Base-by-base conservation (phyloP, 768 basidiomycete genomes). In the Phylloporus sp. region DNA sequence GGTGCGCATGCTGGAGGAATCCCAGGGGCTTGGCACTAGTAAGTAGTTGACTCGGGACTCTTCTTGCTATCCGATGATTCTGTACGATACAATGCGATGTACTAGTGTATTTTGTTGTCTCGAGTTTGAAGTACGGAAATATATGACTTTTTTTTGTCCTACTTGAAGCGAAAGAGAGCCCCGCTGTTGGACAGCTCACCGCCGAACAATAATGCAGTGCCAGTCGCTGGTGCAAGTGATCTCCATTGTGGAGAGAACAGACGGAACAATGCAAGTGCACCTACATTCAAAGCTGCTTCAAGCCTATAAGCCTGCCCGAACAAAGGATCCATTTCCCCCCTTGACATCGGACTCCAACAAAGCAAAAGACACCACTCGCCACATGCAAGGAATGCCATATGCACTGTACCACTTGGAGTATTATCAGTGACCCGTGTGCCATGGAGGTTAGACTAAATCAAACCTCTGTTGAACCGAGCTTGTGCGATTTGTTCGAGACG, bases 11-110 rank as follows among this genome's bases (percentile, higher is more conserved):
- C 69, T 26, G 55, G 61, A 23, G 67, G 66, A 27, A 60, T 72
- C 42, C 75, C 75, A 35, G 78, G 74, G 7, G 71, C 72, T 15
- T 79, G 77, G 78, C 61, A 69, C 48, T 76, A 44, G 62, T 42
- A 26, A 48, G 27, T 42, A 20, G 36, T 10, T 36, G 20, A 44
- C 11, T 47, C 21, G 13, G n/a, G 36, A 23, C 18, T 43, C n/a
- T 36, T 18, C 6, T 32, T 44, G 26, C 5, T 59, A 15, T 15
- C n/a, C n/a, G n/a, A n/a, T n/a, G n/a, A n/a, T n/a, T n/a, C 7
- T 61, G 59, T 58, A 58, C 27, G 52, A 49, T 54, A 38, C 11
- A 36, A 22, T 23, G 32, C n/a, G 20, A 23, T 32, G 26, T 27
- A 21, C 18, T 43, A 28, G 14, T 48, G 53, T 44, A 48, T 41